Conservation (phyloP, 768 basidiomycete genomes). For the Coprinopsis marcescibilis region DNA sequence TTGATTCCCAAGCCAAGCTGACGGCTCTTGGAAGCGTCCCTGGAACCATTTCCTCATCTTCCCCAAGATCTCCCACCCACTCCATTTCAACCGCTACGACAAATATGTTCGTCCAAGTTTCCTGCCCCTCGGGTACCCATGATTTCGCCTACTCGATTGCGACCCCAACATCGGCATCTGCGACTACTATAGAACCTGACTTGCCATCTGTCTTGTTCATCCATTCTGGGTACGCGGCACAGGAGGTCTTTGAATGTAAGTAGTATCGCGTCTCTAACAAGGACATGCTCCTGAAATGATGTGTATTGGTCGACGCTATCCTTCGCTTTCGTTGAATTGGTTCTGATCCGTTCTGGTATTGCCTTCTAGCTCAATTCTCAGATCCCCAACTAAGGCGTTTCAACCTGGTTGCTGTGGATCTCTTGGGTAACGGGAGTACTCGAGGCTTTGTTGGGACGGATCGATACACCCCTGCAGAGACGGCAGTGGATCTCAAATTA, state of each 20-base stretch:
- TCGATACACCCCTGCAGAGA: slow-evolving; percentile 23
- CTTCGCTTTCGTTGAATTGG: too few relatives aligned
- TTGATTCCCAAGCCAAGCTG: too few relatives aligned
- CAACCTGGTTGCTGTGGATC: slow-evolving; percentile 32
- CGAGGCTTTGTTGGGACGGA: slow-evolving; percentile 19
- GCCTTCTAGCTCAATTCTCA: slow-evolving; percentile 26
- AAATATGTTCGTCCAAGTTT: slow-evolving; percentile 22
- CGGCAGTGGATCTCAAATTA: slow-evolving; percentile 25
- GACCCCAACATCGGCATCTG: slow-evolving; percentile 27
- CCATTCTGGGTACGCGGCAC: slow-evolving; percentile 28
- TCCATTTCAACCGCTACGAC: too few relatives aligned
- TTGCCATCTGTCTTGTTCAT: slow-evolving; percentile 33
- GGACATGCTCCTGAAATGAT: too few relatives aligned
- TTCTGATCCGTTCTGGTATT: too few relatives aligned
- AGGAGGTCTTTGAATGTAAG: slow-evolving; percentile 33
- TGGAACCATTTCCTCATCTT: too few relatives aligned
- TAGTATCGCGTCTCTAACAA: neutral
- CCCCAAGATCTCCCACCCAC: too few relatives aligned
- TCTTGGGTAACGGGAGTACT: slow-evolving; percentile 29
- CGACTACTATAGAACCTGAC: slow-evolving; percentile 25
- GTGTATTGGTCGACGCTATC: neutral
- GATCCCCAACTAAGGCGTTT: slow-evolving; percentile 30
- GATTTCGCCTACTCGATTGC: slow-evolving; percentile 31
- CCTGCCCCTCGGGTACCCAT: slow-evolving; percentile 23
- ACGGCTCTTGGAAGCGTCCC: too few relatives aligned